phyloP scores from a whole-genome alignment of 1,284 basidiomycete species.

The Volvariella volvacea region DNA sequence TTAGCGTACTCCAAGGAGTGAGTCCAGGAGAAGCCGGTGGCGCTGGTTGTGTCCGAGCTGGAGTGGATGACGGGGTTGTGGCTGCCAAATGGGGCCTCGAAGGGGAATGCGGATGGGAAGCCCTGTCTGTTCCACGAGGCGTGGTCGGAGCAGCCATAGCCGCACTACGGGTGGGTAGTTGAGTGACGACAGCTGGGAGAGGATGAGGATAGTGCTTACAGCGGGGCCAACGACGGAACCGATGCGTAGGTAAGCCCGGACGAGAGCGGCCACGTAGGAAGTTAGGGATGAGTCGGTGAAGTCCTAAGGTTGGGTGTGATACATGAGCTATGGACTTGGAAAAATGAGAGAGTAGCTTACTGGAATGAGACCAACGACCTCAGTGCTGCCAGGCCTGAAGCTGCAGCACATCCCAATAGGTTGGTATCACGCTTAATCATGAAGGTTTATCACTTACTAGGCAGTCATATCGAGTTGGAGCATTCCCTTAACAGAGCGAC shows the following conservation, averaged over 20 bases:
- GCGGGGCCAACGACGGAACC: conserved; percentile 13
- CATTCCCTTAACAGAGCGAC: conserved; percentile 35
- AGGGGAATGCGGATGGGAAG: conserved; percentile 19
- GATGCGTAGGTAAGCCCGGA: conserved; percentile 13
- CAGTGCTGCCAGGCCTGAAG: conserved; percentile 17
- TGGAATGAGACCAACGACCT: conserved; percentile 16
- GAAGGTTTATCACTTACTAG: conserved; percentile 26
- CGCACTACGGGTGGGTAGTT: conserved; percentile 15
- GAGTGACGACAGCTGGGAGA: background rate
- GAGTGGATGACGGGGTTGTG: conserved; percentile 38
- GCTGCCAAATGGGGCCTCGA: conserved; percentile 18
- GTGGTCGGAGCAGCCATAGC: conserved; percentile 24
- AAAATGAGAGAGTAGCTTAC: conserved; percentile 6
- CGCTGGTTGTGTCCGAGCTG: conserved; percentile 32
- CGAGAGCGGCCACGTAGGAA: conserved; percentile 12
- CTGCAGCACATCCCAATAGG: too few species aligned
- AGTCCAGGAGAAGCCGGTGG: conserved; percentile 32
- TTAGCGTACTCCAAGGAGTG: conserved; percentile 43
- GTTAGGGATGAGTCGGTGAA: conserved; percentile 13
- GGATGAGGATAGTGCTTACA: conserved; percentile 9
- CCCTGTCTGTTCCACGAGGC: conserved; percentile 19
- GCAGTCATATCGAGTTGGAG: conserved; percentile 34
- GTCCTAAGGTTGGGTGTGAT: conserved; percentile 9
- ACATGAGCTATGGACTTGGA: background rate
- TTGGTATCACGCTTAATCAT: background rate